Evolutionary conservation across 2,329 filamentous ascomycete species (phyloP).

Genomic region (Xylariales sp.): DNA sequence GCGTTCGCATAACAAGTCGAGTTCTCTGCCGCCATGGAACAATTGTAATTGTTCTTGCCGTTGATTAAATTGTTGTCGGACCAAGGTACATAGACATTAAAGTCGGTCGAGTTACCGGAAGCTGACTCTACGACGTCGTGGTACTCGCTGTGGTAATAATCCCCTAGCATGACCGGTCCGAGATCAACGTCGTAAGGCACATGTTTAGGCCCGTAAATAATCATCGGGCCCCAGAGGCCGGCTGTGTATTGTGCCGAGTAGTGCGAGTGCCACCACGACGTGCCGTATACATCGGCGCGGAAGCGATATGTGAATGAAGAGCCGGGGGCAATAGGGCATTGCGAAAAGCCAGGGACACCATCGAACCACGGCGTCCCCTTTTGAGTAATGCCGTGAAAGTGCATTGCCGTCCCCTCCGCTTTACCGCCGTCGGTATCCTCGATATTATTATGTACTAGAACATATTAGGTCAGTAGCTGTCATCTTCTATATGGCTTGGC

Average conservation of each 20-base stretch:
- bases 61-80: constrained; percentile 45
- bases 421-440: constrained; percentile 62
- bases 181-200: constrained; percentile 38
- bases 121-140: no score
- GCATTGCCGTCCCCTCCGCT: constrained; percentile 66
- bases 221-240: constrained; percentile 53
- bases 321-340: constrained; percentile 70
- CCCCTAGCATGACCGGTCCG: constrained; percentile 33
- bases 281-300: constrained; percentile 58
- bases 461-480: no score
- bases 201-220: constrained; percentile 32
- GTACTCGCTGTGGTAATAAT: no score
- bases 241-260: constrained; percentile 11
- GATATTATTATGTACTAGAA: constrained; percentile 49
- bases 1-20: no score
- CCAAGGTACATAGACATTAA: no score
- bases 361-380: constrained; percentile 75
- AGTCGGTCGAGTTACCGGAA: no score
- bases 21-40: not conserved
- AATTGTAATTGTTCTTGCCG: constrained; percentile 29
- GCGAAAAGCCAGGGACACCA: constrained; percentile 69
- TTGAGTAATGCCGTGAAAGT: constrained; percentile 76
- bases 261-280: constrained; percentile 34
- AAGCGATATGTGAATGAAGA: constrained; percentile 71
- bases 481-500: no score